Evolutionary conservation across 768 basidiomycete genomes (phyloP).

Genomic region (Lentinula raphanica): DNA sequence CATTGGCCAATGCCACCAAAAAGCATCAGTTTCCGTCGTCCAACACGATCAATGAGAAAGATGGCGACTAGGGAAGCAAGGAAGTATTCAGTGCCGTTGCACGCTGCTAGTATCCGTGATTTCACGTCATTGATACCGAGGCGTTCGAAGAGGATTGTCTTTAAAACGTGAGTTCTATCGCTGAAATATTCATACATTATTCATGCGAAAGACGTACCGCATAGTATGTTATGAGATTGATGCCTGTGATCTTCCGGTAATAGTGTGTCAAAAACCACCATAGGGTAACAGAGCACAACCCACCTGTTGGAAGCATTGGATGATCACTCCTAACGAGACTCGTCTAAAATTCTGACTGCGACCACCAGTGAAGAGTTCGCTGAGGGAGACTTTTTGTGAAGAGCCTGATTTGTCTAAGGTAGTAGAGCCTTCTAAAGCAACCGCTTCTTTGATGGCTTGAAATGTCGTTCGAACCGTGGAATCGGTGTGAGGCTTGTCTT

Average conservation of each 20-base stretch:
- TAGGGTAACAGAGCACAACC: background rate
- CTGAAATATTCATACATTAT: background rate
- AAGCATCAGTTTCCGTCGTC: constrained; percentile 68
- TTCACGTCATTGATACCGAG: constrained; percentile 55
- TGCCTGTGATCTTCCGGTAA: constrained; percentile 44
- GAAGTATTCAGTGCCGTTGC: constrained; percentile 69
- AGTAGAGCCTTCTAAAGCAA: constrained; percentile 35
- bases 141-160: constrained; percentile 52
- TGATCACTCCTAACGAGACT: constrained; percentile 47
- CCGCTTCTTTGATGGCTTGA: constrained; percentile 49
- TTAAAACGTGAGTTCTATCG: constrained; percentile 5
- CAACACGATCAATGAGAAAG: constrained; percentile 65
- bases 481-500: constrained; percentile 44
- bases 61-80: constrained; percentile 70
- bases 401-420: constrained; percentile 6
- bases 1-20: constrained; percentile 60
- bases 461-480: constrained; percentile 44
- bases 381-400: constrained; percentile 29
- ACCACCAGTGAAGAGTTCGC: constrained; percentile 52
- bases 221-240: constrained; percentile 62
- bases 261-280: background rate
- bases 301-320: constrained; percentile 63
- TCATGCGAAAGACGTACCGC: constrained; percentile 20
- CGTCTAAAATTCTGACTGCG: constrained; percentile 58
- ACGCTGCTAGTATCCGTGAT: constrained; percentile 58